Conservation (phyloP, 129 eudicot genomes). For the Lonicera japonica region DNA sequence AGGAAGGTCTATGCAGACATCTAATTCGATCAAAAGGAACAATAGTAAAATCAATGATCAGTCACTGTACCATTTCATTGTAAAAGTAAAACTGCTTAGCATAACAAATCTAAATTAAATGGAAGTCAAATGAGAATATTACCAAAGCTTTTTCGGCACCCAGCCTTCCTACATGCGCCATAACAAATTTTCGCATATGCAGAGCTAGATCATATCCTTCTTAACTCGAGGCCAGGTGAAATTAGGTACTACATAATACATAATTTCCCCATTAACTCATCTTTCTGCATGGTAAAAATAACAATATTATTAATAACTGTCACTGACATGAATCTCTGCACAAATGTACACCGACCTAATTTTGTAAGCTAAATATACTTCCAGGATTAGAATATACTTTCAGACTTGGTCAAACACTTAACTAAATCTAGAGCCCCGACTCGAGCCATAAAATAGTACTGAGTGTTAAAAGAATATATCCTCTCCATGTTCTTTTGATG, state of each 20-base stretch:
- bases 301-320: slow-evolving; percentile 1
- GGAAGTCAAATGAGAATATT: slow-evolving; percentile 6
- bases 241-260: too few species aligned
- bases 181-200: slow-evolving; percentile 95
- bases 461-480: too few species aligned
- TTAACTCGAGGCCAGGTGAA: background rate
- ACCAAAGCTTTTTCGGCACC: slow-evolving; percentile 98
- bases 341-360: background rate
- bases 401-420: too few species aligned
- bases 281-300: slow-evolving; percentile 33
- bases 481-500: too few species aligned
- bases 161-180: slow-evolving; percentile 72
- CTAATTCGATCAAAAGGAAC: slow-evolving; percentile 31
- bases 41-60: slow-evolving; percentile 1
- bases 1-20: slow-evolving; percentile 84
- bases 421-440: too few species aligned
- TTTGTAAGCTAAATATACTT: slow-evolving; percentile 34
- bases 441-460: too few species aligned
- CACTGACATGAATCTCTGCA: slow-evolving; percentile 9
- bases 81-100: background rate
- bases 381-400: slow-evolving; percentile 50
- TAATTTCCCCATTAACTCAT: slow-evolving; percentile 4
- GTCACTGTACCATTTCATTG: background rate
- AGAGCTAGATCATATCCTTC: slow-evolving; percentile 73
- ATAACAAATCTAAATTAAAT: background rate